Evolutionary conservation across 2,329 filamentous ascomycete species (phyloP).

Genomic region (Periconia sp.): DNA sequence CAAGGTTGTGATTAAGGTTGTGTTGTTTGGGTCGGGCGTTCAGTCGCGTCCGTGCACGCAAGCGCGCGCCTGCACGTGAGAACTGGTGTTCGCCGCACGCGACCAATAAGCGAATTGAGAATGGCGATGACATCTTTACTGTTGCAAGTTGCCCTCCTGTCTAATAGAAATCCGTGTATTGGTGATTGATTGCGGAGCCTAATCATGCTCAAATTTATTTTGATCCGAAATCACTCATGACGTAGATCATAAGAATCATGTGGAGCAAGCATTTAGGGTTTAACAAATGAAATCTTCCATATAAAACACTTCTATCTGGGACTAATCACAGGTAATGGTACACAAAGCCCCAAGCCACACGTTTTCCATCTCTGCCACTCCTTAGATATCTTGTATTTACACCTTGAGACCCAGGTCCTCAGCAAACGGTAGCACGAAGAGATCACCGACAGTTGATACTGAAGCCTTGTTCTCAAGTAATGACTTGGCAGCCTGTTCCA

Average conservation of each 20-base stretch:
- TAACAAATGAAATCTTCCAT: slow-evolving; percentile 40
- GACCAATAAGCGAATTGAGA: slow-evolving; percentile 1
- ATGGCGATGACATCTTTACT: neutral
- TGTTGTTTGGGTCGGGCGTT: slow-evolving; percentile 12
- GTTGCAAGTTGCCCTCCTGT: neutral
- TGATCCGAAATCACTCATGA: too few species aligned
- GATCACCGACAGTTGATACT: slow-evolving; percentile 87
- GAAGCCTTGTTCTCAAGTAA: slow-evolving; percentile 88
- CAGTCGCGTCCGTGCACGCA: slow-evolving; percentile 17
- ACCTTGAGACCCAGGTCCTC: slow-evolving; percentile 93
- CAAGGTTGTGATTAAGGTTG: slow-evolving; percentile 2
- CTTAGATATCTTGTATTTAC: slow-evolving; percentile 63
- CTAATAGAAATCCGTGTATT: too few species aligned
- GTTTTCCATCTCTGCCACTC: slow-evolving; percentile 35
- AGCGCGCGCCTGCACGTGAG: slow-evolving; percentile 27
- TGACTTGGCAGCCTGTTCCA: slow-evolving; percentile 78
- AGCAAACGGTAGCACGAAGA: slow-evolving; percentile 88
- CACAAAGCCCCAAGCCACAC: slow-evolving; percentile 39
- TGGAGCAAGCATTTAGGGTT: slow-evolving; percentile 5
- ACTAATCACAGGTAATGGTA: slow-evolving; percentile 51
- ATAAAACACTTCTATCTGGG: slow-evolving; percentile 47
- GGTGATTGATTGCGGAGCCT: too few species aligned
- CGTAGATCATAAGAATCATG: neutral
- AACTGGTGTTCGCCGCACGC: slow-evolving; percentile 9
- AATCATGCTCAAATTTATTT: too few species aligned